phyloP scores from a whole-genome alignment of 2,329 filamentous ascomycete genomes.

The Fusarium xylarioides region DNA sequence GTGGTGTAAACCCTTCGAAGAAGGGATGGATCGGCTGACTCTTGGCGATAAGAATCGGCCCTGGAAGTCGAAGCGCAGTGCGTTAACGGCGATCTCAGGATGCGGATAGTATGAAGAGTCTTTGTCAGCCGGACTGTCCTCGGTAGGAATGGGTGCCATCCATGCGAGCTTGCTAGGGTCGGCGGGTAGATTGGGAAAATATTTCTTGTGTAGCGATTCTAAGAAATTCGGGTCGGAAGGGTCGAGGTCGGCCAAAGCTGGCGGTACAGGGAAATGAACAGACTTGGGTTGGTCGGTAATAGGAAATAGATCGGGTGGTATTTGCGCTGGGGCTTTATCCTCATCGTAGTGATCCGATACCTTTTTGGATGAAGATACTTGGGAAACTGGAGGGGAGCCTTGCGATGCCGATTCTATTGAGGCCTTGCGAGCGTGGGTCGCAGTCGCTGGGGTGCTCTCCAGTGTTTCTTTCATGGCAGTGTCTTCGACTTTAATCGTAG shows the following conservation, averaged over 20 bases:
- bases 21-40: constrained; percentile 77
- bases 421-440: background rate
- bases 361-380: constrained; percentile 37
- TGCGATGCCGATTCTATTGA: background rate
- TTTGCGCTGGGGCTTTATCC: constrained; percentile 53
- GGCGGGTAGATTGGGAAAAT: constrained; percentile 87
- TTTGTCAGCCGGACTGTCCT: constrained; percentile 70
- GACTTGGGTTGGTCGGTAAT: constrained; percentile 52
- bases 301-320: constrained; percentile 55
- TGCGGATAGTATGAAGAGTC: constrained; percentile 85
- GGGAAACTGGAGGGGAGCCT: background rate
- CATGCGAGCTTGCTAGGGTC: constrained; percentile 88
- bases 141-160: constrained; percentile 79
- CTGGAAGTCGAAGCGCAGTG: constrained; percentile 88
- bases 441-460: background rate
- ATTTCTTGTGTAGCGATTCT: constrained; percentile 84
- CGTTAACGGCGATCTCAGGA: constrained; percentile 75
- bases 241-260: constrained; percentile 75
- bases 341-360: constrained; percentile 51
- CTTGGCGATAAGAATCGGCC: constrained; percentile 83
- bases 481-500: constrained; percentile 51
- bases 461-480: constrained; percentile 23
- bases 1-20: constrained; percentile 86
- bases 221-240: constrained; percentile 86
- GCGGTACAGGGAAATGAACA: constrained; percentile 70